Percentiles rank a stretch among this genome's conserved stretches.
Evolutionary conservation across 1,284 basidiomycete genomes (phyloP).

Genomic region (Rhodotorula mucilaginosa): DNA sequence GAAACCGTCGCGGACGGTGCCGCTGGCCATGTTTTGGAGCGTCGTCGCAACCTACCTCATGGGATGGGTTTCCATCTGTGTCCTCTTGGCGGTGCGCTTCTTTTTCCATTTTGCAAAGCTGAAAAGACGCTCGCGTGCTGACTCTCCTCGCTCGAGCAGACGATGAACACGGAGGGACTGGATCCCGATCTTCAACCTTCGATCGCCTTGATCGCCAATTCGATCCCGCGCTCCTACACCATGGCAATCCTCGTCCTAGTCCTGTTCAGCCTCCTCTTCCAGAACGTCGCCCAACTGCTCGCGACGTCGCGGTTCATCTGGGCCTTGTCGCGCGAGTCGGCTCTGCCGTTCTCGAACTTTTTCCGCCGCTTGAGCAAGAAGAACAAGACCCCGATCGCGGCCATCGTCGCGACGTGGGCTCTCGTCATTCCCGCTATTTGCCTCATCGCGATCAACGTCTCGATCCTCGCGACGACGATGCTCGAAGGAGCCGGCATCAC

Average conservation of each 20-base stretch:
- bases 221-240: slow-evolving; percentile 29
- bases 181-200: slow-evolving; percentile 30
- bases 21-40: slow-evolving; percentile 44
- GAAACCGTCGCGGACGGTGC: slow-evolving; percentile 40
- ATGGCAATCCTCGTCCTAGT: slow-evolving; percentile 38
- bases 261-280: slow-evolving; percentile 40
- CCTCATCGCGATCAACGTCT: slow-evolving; percentile 36
- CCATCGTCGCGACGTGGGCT: slow-evolving; percentile 40
- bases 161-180: slow-evolving; percentile 20
- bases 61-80: slow-evolving; percentile 42
- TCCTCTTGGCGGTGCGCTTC: slow-evolving; percentile 28
- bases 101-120: too few relatives aligned
- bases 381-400: slow-evolving; percentile 34
- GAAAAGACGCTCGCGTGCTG: neutral
- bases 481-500: slow-evolving; percentile 41
- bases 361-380: slow-evolving; percentile 34
- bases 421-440: slow-evolving; percentile 35
- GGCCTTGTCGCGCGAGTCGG: slow-evolving; percentile 43
- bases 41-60: slow-evolving; percentile 38
- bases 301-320: slow-evolving; percentile 42
- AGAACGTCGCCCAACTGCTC: slow-evolving; percentile 44
- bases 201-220: slow-evolving; percentile 35
- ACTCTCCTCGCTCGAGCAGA: neutral
- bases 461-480: slow-evolving; percentile 41
- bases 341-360: slow-evolving; percentile 41